Percentiles rank a stretch among this genome's conserved stretches.
Conservation (phyloP, 257 asterid genomes). For the Solanum clarkiae region DNA sequence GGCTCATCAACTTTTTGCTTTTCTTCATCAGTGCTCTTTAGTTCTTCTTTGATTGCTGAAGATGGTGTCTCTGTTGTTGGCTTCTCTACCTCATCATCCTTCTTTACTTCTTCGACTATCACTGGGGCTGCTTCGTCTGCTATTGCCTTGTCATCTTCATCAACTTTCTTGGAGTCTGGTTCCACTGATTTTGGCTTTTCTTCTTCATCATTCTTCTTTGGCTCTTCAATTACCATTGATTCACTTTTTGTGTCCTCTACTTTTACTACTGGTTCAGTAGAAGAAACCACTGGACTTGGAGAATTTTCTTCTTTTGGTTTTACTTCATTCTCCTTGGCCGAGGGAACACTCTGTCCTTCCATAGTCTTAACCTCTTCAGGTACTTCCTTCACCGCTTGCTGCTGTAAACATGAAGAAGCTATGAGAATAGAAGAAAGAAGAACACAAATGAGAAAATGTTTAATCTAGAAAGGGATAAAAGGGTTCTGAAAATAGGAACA, state of each 20-base stretch:
- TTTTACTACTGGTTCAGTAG: slow-evolving; percentile 17
- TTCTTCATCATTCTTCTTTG: not conserved
- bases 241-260: slow-evolving; percentile 1
- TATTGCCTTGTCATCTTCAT: not conserved
- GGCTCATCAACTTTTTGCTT: not conserved
- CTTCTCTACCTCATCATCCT: not conserved
- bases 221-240: not conserved
- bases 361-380: slow-evolving; percentile 22
- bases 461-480: not conserved
- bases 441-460: not conserved
- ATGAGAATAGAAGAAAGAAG: not conserved
- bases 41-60: not conserved
- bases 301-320: slow-evolving; percentile 19
- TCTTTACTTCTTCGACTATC: not conserved
- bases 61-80: not conserved
- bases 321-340: slow-evolving; percentile 13
- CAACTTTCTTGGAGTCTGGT: not conserved
- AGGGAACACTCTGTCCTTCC: slow-evolving; percentile 21
- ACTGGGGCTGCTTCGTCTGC: not conserved
- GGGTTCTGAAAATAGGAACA: not conserved
- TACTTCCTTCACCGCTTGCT: slow-evolving; percentile 45
- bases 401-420: slow-evolving; percentile 1
- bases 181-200: not conserved
- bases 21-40: not conserved
- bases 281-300: slow-evolving; percentile 6